Evolutionary conservation across 169 alveolate genomes (phyloP).

Genomic region (Plasmodium gonderi): DNA sequence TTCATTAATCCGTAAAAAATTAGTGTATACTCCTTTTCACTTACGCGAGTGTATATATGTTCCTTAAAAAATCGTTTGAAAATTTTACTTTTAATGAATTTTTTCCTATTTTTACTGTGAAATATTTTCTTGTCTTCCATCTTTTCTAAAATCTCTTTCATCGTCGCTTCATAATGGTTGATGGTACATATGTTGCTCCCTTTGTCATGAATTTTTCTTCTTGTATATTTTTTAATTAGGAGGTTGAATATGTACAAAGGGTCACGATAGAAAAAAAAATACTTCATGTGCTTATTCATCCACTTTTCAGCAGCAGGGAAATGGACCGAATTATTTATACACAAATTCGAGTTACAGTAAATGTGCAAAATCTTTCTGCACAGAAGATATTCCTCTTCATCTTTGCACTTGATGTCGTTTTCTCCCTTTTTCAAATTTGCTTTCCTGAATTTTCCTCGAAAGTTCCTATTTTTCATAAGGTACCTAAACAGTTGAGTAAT

Average conservation of each 20-base stretch:
- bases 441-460: background rate
- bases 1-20: constrained; percentile 55
- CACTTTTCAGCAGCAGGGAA: constrained; percentile 1
- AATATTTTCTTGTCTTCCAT: background rate
- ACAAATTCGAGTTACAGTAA: constrained; percentile 13
- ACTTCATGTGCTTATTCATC: background rate
- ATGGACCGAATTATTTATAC: background rate
- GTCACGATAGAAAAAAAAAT: constrained; percentile 8
- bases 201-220: background rate
- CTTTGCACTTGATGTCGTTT: background rate
- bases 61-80: constrained; percentile 22
- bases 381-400: background rate
- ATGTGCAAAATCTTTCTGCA: constrained; percentile 13
- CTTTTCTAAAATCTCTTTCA: constrained; percentile 2
- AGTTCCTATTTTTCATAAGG: background rate
- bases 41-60: constrained; percentile 1
- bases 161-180: background rate
- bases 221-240: constrained; percentile 11
- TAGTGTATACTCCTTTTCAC: constrained; percentile 50
- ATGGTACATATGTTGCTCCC: background rate
- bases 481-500: constrained; percentile 9
- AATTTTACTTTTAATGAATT: constrained; percentile 5
- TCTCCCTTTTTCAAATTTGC: background rate
- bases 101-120: background rate
- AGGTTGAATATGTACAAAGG: constrained; percentile 44